A percentile compares a stretch with the other conserved stretches of the same genome.
These are phyloP conservation scores for Fusarium napiforme DNA, from an alignment of 2,329 filamentous ascomycete species.

Conservation along the genomic window DNA sequence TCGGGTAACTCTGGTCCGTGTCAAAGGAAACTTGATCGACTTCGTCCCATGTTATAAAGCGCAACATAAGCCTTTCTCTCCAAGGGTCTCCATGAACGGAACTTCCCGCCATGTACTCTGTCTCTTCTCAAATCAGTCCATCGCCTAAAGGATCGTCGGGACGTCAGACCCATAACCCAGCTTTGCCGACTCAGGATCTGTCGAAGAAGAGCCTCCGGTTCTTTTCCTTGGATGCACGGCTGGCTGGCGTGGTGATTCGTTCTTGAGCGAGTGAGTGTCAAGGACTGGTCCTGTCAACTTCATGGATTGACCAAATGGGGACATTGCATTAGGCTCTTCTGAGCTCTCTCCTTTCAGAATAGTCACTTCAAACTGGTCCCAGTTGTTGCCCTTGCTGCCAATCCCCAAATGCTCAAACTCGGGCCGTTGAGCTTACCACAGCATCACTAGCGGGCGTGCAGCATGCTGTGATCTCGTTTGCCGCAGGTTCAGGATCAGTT, in stretches of 20 bases:
- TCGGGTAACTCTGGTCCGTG: slow-evolving; percentile 42
- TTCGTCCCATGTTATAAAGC: slow-evolving; percentile 39
- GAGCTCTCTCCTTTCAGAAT: slow-evolving; percentile 28
- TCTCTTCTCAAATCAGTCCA: slow-evolving; percentile 34
- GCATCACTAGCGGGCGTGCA: slow-evolving; percentile 20
- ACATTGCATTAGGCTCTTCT: slow-evolving; percentile 26
- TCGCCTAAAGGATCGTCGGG: slow-evolving; percentile 36
- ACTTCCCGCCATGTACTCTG: slow-evolving; percentile 29
- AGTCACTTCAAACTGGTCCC: slow-evolving; percentile 19
- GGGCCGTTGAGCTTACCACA: slow-evolving; percentile 32
- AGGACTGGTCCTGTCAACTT: slow-evolving; percentile 20
- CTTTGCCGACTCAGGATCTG: slow-evolving; percentile 34
- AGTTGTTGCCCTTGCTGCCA: slow-evolving; percentile 22
- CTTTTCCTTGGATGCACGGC: slow-evolving; percentile 22
- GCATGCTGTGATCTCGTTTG: slow-evolving; percentile 36
- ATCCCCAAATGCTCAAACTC: slow-evolving; percentile 27
- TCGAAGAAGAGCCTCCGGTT: slow-evolving; percentile 22
- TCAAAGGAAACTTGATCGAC: slow-evolving; percentile 40
- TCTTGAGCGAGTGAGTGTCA: slow-evolving; percentile 13
- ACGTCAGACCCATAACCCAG: slow-evolving; percentile 40
- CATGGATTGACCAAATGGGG: slow-evolving; percentile 14
- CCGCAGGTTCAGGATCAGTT: slow-evolving; percentile 31
- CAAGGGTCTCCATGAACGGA: slow-evolving; percentile 33
- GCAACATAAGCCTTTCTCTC: slow-evolving; percentile 29
- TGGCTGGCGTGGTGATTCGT: slow-evolving; percentile 24